A percentile compares a stretch with the other conserved stretches of the same genome.
Evolutionary conservation across 352 stramenopile genomes (phyloP).

Genomic region (Phytopythium vexans): DNA sequence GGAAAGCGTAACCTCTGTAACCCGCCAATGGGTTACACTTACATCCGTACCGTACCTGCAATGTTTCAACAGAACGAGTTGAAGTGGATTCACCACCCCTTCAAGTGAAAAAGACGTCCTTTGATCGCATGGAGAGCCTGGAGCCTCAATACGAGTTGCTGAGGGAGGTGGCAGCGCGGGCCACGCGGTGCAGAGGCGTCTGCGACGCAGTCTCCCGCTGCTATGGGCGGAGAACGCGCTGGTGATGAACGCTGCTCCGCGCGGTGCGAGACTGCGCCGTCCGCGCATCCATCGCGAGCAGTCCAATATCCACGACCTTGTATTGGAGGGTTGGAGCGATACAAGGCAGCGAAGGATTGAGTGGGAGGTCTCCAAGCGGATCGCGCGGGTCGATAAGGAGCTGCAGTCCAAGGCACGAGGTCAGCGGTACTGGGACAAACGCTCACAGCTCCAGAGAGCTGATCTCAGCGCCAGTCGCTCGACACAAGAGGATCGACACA

Average conservation of each 20-base stretch:
- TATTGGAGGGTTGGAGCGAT: conserved; percentile 8
- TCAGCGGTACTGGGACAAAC: conserved; percentile 56
- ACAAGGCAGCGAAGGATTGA: conserved; percentile 30
- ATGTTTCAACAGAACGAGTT: not conserved
- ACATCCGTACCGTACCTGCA: not conserved
- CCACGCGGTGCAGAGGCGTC: conserved; percentile 40
- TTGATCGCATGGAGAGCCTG: conserved; percentile 16
- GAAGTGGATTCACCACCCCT: no score
- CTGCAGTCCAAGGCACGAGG: conserved; percentile 38
- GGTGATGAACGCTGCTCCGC: conserved; percentile 24
- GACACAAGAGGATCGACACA: conserved; percentile 2
- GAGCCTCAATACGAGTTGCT: conserved; percentile 59
- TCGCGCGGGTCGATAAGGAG: conserved; percentile 64
- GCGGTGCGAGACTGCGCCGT: not conserved
- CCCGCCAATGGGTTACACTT: no score
- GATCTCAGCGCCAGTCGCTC: not conserved
- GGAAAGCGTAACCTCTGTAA: no score
- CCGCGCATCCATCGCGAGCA: not conserved
- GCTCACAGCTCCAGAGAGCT: not conserved
- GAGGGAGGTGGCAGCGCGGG: conserved; percentile 40
- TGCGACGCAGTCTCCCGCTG: conserved; percentile 45
- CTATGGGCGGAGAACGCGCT: conserved; percentile 49
- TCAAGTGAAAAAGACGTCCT: no score
- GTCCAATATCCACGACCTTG: not conserved
- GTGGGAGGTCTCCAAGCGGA: conserved; percentile 70